Conservation (phyloP, 208 protist genomes). For the Leishmania aethiopica region DNA sequence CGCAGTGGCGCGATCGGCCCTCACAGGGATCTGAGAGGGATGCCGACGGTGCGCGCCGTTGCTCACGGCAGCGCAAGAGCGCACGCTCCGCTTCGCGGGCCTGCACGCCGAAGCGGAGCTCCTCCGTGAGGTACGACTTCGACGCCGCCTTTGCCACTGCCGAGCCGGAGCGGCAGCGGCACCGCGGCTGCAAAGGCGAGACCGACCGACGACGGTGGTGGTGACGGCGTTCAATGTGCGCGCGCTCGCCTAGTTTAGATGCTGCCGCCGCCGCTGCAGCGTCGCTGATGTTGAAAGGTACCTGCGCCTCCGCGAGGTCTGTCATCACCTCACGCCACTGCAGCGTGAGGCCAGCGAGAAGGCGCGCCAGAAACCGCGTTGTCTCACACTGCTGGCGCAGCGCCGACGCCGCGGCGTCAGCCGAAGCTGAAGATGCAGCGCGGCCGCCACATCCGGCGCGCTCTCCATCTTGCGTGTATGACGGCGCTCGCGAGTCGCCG, state of each 20-base stretch:
- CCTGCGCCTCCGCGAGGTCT: conserved; percentile 5
- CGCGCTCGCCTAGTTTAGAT: neutral
- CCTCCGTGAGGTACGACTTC: conserved; percentile 15
- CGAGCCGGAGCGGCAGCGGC: neutral
- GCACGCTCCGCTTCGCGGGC: neutral
- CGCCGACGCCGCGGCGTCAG: conserved; percentile 1
- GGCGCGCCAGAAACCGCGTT: conserved; percentile 18
- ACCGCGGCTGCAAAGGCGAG: neutral
- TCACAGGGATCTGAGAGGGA: neutral
- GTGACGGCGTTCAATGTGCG: neutral
- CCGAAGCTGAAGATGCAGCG: neutral
- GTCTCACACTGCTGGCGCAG: conserved; percentile 25
- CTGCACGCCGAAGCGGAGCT: conserved; percentile 13
- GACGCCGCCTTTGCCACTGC: neutral
- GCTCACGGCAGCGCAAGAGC: neutral
- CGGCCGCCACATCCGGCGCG: neutral
- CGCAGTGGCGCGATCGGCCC: neutral
- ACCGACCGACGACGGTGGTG: neutral
- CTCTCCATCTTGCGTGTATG: neutral
- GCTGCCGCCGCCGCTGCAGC: neutral
- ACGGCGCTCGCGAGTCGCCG: neutral
- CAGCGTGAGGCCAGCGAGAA: conserved; percentile 27
- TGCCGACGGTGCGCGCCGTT: neutral
- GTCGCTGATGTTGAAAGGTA: neutral
- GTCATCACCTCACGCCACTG: conserved; percentile 25